Base-by-base conservation (phyloP, 208 protist genomes). In the Leishmania guyanensis region DNA sequence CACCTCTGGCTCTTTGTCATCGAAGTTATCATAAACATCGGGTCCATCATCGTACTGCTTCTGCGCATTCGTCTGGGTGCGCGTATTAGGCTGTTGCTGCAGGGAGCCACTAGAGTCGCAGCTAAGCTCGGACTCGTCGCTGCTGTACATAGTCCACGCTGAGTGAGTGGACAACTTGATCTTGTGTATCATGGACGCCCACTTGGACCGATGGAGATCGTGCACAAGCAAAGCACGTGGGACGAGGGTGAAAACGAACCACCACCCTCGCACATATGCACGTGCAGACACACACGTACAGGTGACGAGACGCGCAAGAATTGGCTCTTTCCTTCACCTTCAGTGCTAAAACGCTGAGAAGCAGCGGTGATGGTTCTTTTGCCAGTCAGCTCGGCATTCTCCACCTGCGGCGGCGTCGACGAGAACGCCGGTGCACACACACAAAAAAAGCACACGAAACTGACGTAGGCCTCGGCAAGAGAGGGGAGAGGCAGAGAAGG, bases 91-190 rank as follows among this genome's bases (percentile, higher is more conserved):
- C n/a, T 17, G 48, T 29, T 48, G 70, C 70, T 75, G 48, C 70
- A 75, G 17, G n/a, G 22, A 77, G 36, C 17, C 17, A 20, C 60
- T 53, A 5, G 68, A 79, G 56, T 43, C 46, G 75, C 75, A 74
- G 76, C 76, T 85, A 58, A 20, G 36, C 14, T 60, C 58, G 2
- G 29, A 85, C 33, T 80, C 70, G 62, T 65, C 64, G 81, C 76
- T 33, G n/a, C 72, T n/a, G 72, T 62, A 62, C 33, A 76, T 64
- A 22, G 0, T 2, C 1, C 29, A 17, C n/a, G 29, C n/a, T 66
- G 60, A 26, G 64, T 64, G 60, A 4, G 29, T 33, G 29, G 8
- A 8, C 8, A 12, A 36, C 33, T 4, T 66, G 60, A 36, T 66
- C 29, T 2, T 66, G 8, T 20, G 10, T n/a, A 36, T 8, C 56